Percentiles rank a stretch among this genome's conserved stretches.
phyloP scores from a whole-genome alignment of 2,329 filamentous ascomycete species.

The Cladosporium sp. region DNA sequence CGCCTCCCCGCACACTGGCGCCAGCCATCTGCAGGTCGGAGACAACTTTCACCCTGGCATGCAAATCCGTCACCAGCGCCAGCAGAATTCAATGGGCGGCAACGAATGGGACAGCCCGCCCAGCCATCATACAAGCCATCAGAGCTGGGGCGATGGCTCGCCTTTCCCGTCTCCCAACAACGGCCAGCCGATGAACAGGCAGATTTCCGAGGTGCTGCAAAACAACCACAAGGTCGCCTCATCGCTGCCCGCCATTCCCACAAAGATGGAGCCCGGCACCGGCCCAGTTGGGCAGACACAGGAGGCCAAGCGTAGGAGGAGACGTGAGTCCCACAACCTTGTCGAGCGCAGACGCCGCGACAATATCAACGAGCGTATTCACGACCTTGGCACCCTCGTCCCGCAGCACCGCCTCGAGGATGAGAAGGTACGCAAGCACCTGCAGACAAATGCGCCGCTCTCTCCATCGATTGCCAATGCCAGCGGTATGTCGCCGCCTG shows the following conservation, averaged over 20 bases:
- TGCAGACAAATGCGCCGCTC: constrained; percentile 84
- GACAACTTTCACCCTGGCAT: constrained; percentile 36
- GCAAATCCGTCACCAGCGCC: constrained; percentile 50
- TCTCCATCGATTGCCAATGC: constrained; percentile 69
- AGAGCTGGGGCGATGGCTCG: constrained; percentile 75
- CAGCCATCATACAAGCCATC: constrained; percentile 60
- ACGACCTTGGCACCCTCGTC: constrained; percentile 89
- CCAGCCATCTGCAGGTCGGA: constrained; percentile 65
- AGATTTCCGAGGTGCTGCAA: constrained; percentile 84
- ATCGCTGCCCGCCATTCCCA: constrained; percentile 85
- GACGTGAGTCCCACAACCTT: constrained; percentile 90
- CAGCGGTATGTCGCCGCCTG: constrained; percentile 62
- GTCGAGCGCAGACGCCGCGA: constrained; percentile 91
- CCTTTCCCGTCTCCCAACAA: constrained; percentile 81
- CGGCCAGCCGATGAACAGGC: constrained; percentile 56
- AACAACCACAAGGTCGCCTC: constrained; percentile 57
- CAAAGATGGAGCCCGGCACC: constrained; percentile 63
- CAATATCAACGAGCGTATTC: constrained; percentile 98
- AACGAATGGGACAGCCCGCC: constrained; percentile 86
- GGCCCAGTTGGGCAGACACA: constrained; percentile 62
- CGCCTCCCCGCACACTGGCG: constrained; percentile 78
- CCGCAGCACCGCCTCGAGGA: constrained; percentile 89
- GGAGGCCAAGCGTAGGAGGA: constrained; percentile 85
- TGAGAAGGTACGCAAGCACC: constrained; percentile 92
- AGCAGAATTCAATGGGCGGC: constrained; percentile 44